Evolutionary conservation across 805 yeast species (phyloP).

Genomic region (Candida methanosorbosa): DNA sequence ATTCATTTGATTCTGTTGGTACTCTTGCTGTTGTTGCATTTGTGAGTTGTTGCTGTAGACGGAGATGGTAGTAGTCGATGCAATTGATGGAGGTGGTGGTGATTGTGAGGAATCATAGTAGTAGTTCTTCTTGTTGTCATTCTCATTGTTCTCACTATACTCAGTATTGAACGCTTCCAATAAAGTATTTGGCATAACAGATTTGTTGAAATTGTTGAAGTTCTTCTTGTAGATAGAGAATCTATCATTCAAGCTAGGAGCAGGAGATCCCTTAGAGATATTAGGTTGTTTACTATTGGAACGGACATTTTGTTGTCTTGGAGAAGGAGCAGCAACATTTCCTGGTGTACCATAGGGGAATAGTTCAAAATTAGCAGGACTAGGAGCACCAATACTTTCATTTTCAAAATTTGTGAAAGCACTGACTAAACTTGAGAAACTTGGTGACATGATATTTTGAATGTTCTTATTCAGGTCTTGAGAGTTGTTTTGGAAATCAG

Average conservation of each 20-base stretch:
- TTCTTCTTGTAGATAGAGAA: conserved; percentile 1
- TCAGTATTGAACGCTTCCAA: not conserved
- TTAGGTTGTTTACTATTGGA: too few relatives aligned
- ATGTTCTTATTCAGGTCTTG: not conserved
- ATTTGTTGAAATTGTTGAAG: conserved; percentile 1
- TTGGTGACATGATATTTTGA: conserved; percentile 12
- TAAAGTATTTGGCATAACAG: conserved; percentile 1
- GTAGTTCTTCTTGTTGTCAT: not conserved
- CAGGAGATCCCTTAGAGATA: too few relatives aligned
- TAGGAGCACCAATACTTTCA: conserved; percentile 10
- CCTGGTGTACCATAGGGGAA: conserved; percentile 1
- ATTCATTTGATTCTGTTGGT: conserved; percentile 13
- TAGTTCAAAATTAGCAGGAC: conserved; percentile 16
- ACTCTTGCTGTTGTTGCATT: conserved; percentile 8
- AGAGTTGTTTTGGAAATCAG: not conserved
- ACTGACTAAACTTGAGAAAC: conserved; percentile 16
- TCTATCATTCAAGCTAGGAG: not conserved
- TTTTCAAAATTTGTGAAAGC: conserved; percentile 21
- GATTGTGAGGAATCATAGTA: not conserved
- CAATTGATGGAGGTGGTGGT: not conserved
- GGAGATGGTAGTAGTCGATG: not conserved
- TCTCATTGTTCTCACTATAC: too few relatives aligned
- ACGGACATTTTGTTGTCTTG: too few relatives aligned
- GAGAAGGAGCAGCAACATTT: not conserved
- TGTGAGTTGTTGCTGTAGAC: not conserved